Evolutionary conservation across 2,329 filamentous ascomycete species (phyloP).

Genomic region (Corynespora cassiicola): DNA sequence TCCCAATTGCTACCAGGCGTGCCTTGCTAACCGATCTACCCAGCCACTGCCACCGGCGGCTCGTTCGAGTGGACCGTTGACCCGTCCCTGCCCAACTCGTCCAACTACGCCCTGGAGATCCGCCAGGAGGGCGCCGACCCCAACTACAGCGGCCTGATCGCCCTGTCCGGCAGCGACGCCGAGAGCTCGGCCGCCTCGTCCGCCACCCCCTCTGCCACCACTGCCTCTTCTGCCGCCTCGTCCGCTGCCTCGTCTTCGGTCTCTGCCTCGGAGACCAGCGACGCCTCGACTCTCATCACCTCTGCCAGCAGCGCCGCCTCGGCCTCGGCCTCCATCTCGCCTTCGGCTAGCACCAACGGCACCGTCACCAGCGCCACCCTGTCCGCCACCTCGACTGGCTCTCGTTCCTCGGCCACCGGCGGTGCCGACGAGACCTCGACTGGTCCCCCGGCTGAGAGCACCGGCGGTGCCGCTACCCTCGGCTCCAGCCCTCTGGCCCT

Average conservation of each 20-base stretch:
- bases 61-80: slow-evolving; percentile 60
- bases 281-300: slow-evolving; percentile 11
- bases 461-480: slow-evolving; percentile 35
- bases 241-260: slow-evolving; percentile 19
- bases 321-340: slow-evolving; percentile 11
- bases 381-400: slow-evolving; percentile 31
- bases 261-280: slow-evolving; percentile 4
- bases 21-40: slow-evolving; percentile 16
- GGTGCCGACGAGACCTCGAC: slow-evolving; percentile 22
- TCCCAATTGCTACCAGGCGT: background rate
- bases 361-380: slow-evolving; percentile 27
- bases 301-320: slow-evolving; percentile 9
- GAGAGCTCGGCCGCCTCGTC: slow-evolving; percentile 29
- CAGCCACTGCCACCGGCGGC: slow-evolving; percentile 53
- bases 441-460: slow-evolving; percentile 25
- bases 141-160: slow-evolving; percentile 65
- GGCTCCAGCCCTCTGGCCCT: slow-evolving; percentile 46
- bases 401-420: slow-evolving; percentile 19
- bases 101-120: slow-evolving; percentile 67
- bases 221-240: slow-evolving; percentile 35
- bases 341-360: slow-evolving; percentile 28
- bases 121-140: slow-evolving; percentile 53
- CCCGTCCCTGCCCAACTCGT: slow-evolving; percentile 48
- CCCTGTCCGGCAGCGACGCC: slow-evolving; percentile 36
- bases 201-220: slow-evolving; percentile 23